phyloP scores from a whole-genome alignment of 768 basidiomycete species.

The Psilocybe cubensis region DNA sequence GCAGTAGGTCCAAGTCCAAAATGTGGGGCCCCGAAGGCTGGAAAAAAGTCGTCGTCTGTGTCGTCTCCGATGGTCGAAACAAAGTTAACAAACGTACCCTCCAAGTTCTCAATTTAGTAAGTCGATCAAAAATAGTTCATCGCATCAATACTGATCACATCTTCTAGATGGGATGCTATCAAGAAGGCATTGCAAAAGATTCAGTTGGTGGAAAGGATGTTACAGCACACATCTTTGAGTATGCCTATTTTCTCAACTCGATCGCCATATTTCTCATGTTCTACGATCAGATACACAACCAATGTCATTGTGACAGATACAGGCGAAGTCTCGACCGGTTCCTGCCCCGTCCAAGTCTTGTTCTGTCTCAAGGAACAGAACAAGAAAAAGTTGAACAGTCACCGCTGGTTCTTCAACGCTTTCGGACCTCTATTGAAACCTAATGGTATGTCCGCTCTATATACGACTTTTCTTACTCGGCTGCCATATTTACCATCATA shows the following conservation, averaged over 20 bases:
- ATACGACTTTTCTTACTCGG: background rate
- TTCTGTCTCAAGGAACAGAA: conserved; percentile 96
- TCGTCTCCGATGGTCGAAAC: conserved; percentile 84
- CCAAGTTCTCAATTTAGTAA: conserved; percentile 82
- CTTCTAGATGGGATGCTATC: conserved; percentile 83
- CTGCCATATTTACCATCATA: background rate
- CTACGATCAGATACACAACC: conserved; percentile 68
- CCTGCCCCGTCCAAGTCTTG: conserved; percentile 83
- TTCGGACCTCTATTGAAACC: conserved; percentile 87
- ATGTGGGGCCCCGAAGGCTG: conserved; percentile 89
- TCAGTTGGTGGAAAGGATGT: conserved; percentile 88
- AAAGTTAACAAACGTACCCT: conserved; percentile 92
- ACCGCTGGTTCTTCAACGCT: conserved; percentile 98
- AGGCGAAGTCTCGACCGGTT: conserved; percentile 78
- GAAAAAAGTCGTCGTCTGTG: conserved; percentile 89
- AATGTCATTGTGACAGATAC: conserved; percentile 76
- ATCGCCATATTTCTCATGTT: conserved; percentile 6
- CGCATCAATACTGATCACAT: background rate
- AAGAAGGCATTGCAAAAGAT: conserved; percentile 90
- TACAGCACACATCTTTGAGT: conserved; percentile 94
- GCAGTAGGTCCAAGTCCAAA: conserved; percentile 69
- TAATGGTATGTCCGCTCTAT: conserved; percentile 53
- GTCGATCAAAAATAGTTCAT: conserved; percentile 19
- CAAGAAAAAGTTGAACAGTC: conserved; percentile 96
- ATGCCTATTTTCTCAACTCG: conserved; percentile 27